Base-by-base conservation (phyloP, 2,329 filamentous ascomycete genomes). In the Penicillium sclerotigenum region DNA sequence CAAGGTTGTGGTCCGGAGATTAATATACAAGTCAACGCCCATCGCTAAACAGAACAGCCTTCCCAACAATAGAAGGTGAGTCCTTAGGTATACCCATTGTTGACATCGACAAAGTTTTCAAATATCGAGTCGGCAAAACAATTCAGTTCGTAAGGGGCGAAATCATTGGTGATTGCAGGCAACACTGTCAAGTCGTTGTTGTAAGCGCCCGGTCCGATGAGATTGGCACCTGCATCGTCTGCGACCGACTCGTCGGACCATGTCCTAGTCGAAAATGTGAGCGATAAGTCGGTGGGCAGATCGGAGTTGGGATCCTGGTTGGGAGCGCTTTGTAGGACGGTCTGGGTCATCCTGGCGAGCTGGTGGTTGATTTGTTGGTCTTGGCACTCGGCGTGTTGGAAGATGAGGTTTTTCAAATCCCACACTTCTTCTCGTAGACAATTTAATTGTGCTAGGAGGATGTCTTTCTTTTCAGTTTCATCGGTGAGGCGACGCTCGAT, bases 331-430 rank as follows among this genome's bases (percentile, higher is more conserved):
- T 46, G 54, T 0, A 56, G 42, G 8, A 57, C 51, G 6, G 38
- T 52, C 29, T 65, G 50, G 24, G 57, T 60, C 56, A 65, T 65
- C 7, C 14, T 56, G 4, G 57, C 56, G 5, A 65, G 56, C 26
- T 65, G 52, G 14, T 38, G 28, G 47, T 65, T 59, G 59, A 65
- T 63, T 20, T 56, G 53, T 3, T 52, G 55, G 29, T 65, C 60
- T 24, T 64, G 51, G 47, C 63, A 65, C 11, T 53, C 34, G 20
- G 56, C 62, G 28, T 65, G 63, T 16, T 60, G 56, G 34, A 65
- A 65, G 2, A 65, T 58, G 34, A 42, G 46, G 40, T 65, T 65
- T 37, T 65, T 65, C 5, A 65, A 50, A 5, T 47, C 46, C 63
- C 63, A 65, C 18, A 65, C 36, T 42, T 65, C 56, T 41, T 65